Base-by-base conservation (phyloP, 768 basidiomycete genomes). In the Holtermannia corniformis region DNA sequence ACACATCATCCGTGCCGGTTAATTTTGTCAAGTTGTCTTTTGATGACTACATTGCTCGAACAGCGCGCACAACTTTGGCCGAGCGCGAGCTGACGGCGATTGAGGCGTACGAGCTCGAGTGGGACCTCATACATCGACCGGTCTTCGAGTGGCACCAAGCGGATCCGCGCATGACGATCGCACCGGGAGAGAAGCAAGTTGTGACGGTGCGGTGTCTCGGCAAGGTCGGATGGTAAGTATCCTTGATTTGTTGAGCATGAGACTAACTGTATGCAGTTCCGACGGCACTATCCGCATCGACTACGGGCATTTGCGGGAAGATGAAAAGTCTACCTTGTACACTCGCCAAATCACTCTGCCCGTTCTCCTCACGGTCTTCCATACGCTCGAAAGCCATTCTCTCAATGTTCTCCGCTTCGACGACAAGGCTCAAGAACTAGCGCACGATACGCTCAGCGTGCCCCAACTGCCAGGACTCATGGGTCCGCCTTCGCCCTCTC, bases 341-440 rank as follows among this genome's bases (percentile, higher is more conserved):
- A 82, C 87, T 23, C 85, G 95, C 22, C 89, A 88, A 64, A 72
- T 96, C 49, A 80, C 84, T 25, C 89, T 89, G 65, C 90, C 92
- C 3, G 78, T 97, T 57, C 78, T 86, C 63, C 86, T 95, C 54
- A 93, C 92, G 2, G 95, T 97, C 12, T 95, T 96, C 68, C 87
- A 87, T 60, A 92, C 92, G 78, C 80, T 97, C 24, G 87, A 93
- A 70, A 87, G 87, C 62, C 79, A 83, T 57, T 77, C 78, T 37
- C 84, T 96, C 82, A 84, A 87, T 59, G 76, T 95, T 56, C 73
- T 89, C 28, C 82, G 86, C 13, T 81, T 87, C 57, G 48, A 16
- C 32, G 32, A 37, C 32, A n/a, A n/a, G n/a, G n/a, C n/a, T n/a
- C n/a, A n/a, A n/a, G n/a, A n/a, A n/a, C n/a, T n/a, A n/a, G n/a